Evolutionary conservation across 495 filamentous ascomycete genomes (phyloP).

Genomic region (Filosporella fistucella): DNA sequence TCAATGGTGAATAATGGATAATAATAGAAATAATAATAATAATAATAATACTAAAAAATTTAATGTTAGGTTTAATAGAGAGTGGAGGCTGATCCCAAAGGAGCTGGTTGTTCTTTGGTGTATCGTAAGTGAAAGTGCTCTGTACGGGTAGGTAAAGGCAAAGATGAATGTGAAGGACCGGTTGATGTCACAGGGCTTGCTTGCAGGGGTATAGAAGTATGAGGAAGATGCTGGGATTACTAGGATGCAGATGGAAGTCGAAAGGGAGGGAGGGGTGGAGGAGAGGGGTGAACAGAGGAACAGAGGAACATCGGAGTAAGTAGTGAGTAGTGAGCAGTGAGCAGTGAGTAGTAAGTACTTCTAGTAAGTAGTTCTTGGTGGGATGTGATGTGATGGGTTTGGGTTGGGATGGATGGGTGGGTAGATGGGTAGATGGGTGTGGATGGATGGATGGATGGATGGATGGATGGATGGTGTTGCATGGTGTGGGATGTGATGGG

Average conservation of each 20-base stretch:
- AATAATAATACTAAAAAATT: neutral
- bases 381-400: neutral
- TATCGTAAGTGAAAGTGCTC: too few species aligned
- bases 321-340: neutral
- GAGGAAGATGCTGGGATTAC: too few species aligned
- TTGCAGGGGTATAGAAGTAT: conserved; percentile 4
- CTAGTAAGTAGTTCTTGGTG: too few species aligned
- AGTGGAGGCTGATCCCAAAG: conserved; percentile 28
- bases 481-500: neutral
- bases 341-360: too few species aligned
- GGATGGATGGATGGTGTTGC: neutral
- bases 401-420: neutral
- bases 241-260: too few species aligned
- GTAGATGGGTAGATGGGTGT: neutral
- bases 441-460: neutral
- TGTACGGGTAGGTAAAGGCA: too few species aligned
- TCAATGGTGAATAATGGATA: conserved; percentile 1
- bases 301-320: too few species aligned
- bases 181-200: conserved; percentile 24
- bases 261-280: too few species aligned
- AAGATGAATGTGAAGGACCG: too few species aligned
- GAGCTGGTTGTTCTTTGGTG: too few species aligned
- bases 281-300: too few species aligned
- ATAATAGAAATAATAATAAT: conserved; percentile 3
- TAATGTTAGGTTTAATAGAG: neutral